A percentile compares a stretch with the other conserved stretches of the same genome.
These are phyloP conservation scores for Saccharomycopsis capsularis DNA, from an alignment of 805 yeast species.

Conservation along the genomic window DNA sequence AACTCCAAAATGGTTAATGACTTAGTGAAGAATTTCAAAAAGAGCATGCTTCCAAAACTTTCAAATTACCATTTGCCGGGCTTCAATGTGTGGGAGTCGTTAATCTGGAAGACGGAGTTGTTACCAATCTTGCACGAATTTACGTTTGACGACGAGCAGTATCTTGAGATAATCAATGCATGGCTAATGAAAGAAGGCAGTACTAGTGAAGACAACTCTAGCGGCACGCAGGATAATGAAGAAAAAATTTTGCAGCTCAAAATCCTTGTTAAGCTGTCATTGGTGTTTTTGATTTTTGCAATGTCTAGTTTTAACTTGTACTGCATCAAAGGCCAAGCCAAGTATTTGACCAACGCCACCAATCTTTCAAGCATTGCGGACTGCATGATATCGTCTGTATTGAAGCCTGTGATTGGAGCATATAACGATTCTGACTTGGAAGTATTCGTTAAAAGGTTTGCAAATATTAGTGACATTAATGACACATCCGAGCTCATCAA, in stretches of 20 bases:
- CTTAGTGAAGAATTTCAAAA: not conserved
- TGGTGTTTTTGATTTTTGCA: not conserved
- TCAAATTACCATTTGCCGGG: not conserved
- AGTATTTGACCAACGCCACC: too few species aligned
- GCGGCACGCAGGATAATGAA: too few species aligned
- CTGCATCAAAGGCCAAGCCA: not conserved
- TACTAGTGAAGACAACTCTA: too few species aligned
- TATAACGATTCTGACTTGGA: too few species aligned
- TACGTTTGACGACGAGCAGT: not conserved
- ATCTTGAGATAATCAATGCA: not conserved
- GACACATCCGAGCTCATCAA: too few species aligned
- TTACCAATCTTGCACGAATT: not conserved
- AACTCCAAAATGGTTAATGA: not conserved
- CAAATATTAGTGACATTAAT: not conserved
- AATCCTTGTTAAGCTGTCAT: not conserved
- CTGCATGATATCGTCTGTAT: too few species aligned
- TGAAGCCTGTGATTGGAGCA: too few species aligned
- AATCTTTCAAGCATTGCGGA: too few species aligned
- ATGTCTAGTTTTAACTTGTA: not conserved
- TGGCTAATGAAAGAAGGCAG: too few species aligned
- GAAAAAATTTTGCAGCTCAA: too few species aligned
- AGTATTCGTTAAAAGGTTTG: too few species aligned
- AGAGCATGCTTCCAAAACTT: not conserved
- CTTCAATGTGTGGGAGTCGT: not conserved
- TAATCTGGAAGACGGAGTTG: slow-evolving; percentile 1